Conservation (phyloP, 129 eudicot genomes). For the Artemisia argyi region DNA sequence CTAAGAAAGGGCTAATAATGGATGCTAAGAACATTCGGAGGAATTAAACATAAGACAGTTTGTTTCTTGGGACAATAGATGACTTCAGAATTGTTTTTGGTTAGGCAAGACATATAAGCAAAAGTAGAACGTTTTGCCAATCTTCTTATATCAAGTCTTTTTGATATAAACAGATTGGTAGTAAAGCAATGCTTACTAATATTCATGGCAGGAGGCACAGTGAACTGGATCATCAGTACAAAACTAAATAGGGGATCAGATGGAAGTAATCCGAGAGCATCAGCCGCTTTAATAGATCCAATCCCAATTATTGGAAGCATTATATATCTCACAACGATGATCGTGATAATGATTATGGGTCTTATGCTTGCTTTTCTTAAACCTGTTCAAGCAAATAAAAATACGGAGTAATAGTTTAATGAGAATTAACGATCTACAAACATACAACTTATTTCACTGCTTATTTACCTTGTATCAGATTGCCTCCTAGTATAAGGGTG, state of each 20-base stretch:
- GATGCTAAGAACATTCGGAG: no score
- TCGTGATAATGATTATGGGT: conserved; percentile 37
- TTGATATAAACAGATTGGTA: neutral
- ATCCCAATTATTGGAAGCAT: conserved; percentile 67
- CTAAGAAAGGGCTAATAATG: no score
- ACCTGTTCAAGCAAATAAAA: conserved; percentile 32
- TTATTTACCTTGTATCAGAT: conserved; percentile 77
- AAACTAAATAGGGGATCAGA: conserved; percentile 79
- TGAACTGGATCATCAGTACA: conserved; percentile 79
- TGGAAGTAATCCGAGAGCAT: conserved; percentile 63
- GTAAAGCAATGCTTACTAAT: conserved; percentile 46
- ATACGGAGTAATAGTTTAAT: neutral
- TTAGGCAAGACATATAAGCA: no score
- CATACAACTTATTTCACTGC: neutral
- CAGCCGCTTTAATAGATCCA: conserved; percentile 59
- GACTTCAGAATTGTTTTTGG: no score
- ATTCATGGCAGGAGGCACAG: conserved; percentile 93
- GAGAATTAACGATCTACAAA: conserved; percentile 1
- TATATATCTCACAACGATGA: conserved; percentile 55
- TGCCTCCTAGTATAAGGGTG: conserved; percentile 95
- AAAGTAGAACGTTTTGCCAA: neutral
- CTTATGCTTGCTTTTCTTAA: conserved; percentile 46
- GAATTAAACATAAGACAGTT: no score
- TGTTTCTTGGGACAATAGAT: no score
- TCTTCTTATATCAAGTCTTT: neutral